These are phyloP conservation scores for Cercophora sp. DNA, from an alignment of 495 filamentous ascomycete genomes.

Conservation along the genomic window DNA sequence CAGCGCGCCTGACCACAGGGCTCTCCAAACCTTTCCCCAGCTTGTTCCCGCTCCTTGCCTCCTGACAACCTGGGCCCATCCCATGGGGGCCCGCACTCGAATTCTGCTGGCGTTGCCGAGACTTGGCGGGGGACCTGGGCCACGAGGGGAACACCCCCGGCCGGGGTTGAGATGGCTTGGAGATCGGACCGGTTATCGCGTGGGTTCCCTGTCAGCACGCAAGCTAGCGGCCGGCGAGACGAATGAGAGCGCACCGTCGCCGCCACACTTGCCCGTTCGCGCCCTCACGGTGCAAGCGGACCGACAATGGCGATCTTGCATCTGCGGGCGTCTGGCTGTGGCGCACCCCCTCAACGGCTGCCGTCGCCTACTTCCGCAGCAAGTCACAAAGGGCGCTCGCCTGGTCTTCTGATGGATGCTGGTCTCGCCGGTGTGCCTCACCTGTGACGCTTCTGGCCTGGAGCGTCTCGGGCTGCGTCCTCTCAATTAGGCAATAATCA, in stretches of 20 bases:
- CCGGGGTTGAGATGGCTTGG: constrained; percentile 12
- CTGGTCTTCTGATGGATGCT: background rate
- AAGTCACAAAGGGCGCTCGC: background rate
- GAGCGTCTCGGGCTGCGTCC: background rate
- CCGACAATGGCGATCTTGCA: constrained; percentile 11
- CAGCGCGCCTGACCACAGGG: constrained; percentile 15
- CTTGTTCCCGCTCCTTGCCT: constrained; percentile 14
- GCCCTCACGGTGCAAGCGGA: constrained; percentile 21
- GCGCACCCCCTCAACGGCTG: constrained; percentile 6
- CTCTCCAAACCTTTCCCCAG: constrained; percentile 29
- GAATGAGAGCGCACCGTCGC: constrained; percentile 11
- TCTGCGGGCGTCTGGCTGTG: background rate
- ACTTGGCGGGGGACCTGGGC: constrained; percentile 21
- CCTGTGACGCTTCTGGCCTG: constrained; percentile 3
- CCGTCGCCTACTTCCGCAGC: background rate
- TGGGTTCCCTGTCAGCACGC: constrained; percentile 16
- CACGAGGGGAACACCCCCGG: constrained; percentile 8
- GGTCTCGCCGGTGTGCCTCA: no score
- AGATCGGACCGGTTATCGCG: constrained; percentile 29
- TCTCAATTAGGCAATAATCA: constrained; percentile 20
- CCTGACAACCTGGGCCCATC: constrained; percentile 2
- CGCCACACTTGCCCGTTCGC: constrained; percentile 14
- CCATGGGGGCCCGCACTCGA: background rate
- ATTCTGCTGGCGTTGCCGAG: constrained; percentile 15
- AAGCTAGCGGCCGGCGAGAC: background rate